A percentile compares a stretch with the other conserved stretches of the same genome.
Conservation (phyloP, 78 protist genomes). For the Chrysochromulina tobinii region DNA sequence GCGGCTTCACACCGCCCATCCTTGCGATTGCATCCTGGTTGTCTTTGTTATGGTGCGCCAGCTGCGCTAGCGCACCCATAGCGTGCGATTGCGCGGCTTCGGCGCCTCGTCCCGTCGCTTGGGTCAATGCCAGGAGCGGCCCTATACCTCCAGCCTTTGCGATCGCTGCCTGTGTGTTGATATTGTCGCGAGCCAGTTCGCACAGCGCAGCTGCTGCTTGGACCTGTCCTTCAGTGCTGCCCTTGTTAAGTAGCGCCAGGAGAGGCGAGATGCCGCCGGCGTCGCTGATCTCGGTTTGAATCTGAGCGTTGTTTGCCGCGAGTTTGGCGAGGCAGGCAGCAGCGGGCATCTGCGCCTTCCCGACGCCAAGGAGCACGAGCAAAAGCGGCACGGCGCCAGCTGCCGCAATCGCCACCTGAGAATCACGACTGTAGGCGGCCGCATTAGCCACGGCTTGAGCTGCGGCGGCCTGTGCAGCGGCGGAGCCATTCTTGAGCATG, state of each 20-base stretch:
- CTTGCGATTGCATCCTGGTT: too few species aligned
- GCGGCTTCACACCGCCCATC: too few species aligned
- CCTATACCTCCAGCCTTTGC: too few species aligned
- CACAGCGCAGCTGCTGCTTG: background rate
- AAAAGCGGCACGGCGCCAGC: background rate
- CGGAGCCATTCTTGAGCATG: background rate
- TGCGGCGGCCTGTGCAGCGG: background rate
- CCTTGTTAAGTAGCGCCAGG: background rate
- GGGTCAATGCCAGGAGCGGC: too few species aligned
- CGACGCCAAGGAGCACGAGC: background rate
- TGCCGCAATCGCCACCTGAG: background rate
- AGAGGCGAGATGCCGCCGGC: background rate
- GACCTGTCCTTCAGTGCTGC: background rate
- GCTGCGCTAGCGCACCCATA: too few species aligned
- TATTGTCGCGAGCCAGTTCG: too few species aligned
- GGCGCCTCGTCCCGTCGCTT: too few species aligned
- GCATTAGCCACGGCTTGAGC: background rate
- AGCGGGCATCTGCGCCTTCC: background rate
- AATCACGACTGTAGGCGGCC: background rate
- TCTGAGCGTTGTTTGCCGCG: background rate
- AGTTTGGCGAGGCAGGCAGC: background rate
- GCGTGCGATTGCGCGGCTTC: too few species aligned
- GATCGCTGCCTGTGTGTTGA: too few species aligned
- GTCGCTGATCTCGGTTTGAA: background rate
- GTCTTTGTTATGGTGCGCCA: too few species aligned